Evolutionary conservation across 2,329 filamentous ascomycete species (phyloP).

Genomic region (Aulographum hederae): DNA sequence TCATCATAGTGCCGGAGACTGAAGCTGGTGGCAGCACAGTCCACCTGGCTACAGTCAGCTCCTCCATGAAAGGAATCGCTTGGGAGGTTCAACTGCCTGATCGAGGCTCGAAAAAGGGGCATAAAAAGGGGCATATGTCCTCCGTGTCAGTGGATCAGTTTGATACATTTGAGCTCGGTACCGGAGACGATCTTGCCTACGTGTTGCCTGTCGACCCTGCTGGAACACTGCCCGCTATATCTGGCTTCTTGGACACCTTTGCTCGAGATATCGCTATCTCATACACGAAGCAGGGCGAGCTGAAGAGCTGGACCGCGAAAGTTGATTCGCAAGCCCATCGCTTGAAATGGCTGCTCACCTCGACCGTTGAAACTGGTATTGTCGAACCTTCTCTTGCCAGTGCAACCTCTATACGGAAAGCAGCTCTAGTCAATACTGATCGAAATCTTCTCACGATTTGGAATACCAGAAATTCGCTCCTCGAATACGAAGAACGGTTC

Average conservation of each 20-base stretch:
- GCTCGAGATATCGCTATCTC: slow-evolving; percentile 74
- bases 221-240: slow-evolving; percentile 49
- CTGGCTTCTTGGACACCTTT: slow-evolving; percentile 72
- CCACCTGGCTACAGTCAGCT: slow-evolving; percentile 69
- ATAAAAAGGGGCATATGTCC: slow-evolving; percentile 12
- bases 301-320: slow-evolving; percentile 74
- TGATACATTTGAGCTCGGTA: slow-evolving; percentile 49
- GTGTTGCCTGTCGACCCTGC: slow-evolving; percentile 76
- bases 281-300: slow-evolving; percentile 54
- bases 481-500: slow-evolving; percentile 67
- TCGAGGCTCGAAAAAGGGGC: slow-evolving; percentile 6
- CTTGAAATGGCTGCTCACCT: slow-evolving; percentile 70
- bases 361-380: slow-evolving; percentile 63
- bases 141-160: slow-evolving; percentile 42
- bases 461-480: slow-evolving; percentile 65
- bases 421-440: slow-evolving; percentile 58
- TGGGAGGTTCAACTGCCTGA: slow-evolving; percentile 57
- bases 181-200: slow-evolving; percentile 32
- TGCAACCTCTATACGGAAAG: slow-evolving; percentile 73
- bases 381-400: slow-evolving; percentile 58
- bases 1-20: slow-evolving; percentile 55
- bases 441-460: slow-evolving; percentile 72
- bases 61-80: slow-evolving; percentile 58
- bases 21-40: slow-evolving; percentile 29
- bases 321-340: slow-evolving; percentile 40